Conservation (phyloP, 2,329 filamentous ascomycete species). For the Ustulina deusta region DNA sequence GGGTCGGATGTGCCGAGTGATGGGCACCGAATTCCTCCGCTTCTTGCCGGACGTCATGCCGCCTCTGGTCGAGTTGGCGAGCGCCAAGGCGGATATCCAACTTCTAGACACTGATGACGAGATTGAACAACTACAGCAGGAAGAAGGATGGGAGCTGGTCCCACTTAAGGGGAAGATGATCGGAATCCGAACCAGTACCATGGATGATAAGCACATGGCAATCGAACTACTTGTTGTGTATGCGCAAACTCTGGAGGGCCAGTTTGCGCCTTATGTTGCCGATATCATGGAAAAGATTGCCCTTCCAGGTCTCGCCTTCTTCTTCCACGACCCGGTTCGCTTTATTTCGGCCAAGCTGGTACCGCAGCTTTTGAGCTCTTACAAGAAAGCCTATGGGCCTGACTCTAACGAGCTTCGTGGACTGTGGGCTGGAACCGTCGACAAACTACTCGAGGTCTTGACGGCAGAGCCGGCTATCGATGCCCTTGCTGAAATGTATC, state of each 20-base stretch:
- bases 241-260: slow-evolving; percentile 91
- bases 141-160: slow-evolving; percentile 97
- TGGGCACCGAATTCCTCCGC: slow-evolving; percentile 89
- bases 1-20: slow-evolving; percentile 97
- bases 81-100: slow-evolving; percentile 97
- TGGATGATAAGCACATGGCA: slow-evolving; percentile 99
- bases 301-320: slow-evolving; percentile 92
- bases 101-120: slow-evolving; percentile 95
- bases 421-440: slow-evolving; percentile 86
- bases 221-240: slow-evolving; percentile 98
- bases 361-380: slow-evolving; percentile 90
- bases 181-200: slow-evolving; percentile 94
- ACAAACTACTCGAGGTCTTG: slow-evolving; percentile 92
- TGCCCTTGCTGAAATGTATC: slow-evolving; percentile 98
- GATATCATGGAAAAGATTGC: slow-evolving; percentile 98
- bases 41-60: slow-evolving; percentile 96
- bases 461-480: slow-evolving; percentile 95
- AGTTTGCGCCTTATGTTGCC: slow-evolving; percentile 90
- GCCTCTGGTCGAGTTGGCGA: slow-evolving; percentile 88
- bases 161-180: slow-evolving; percentile 98
- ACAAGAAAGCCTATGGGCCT: slow-evolving; percentile 89
- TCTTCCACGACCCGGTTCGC: slow-evolving; percentile 98
- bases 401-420: slow-evolving; percentile 82
- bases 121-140: slow-evolving; percentile 89
- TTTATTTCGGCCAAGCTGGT: slow-evolving; percentile 96